Conservation (phyloP, 768 basidiomycete species). For the Boletellus sp. region DNA sequence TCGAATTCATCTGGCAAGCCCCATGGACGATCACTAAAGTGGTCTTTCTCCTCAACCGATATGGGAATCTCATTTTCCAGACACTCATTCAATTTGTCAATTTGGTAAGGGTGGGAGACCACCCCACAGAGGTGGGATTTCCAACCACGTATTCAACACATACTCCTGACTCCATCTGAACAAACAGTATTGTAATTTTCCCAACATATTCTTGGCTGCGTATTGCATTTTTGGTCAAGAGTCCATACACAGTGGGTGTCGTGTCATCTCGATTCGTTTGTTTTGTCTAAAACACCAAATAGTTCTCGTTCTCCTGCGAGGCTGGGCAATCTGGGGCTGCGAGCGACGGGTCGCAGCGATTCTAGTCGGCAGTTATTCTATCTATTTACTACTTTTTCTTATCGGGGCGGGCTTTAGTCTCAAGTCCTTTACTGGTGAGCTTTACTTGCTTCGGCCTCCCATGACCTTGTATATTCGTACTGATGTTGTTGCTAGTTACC, state of each 20-base stretch:
- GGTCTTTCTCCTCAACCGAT: conserved; percentile 13
- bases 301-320: conserved; percentile 17
- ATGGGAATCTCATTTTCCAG: conserved; percentile 14
- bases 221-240: conserved; percentile 4
- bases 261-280: neutral
- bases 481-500: neutral
- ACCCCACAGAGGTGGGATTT: neutral
- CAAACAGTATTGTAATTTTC: conserved; percentile 6
- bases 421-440: neutral
- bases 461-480: neutral
- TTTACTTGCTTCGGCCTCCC: too few species aligned
- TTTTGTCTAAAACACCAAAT: neutral
- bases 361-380: conserved; percentile 3
- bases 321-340: conserved; percentile 19
- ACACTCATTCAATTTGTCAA: conserved; percentile 4
- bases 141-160: neutral
- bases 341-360: neutral
- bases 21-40: conserved; percentile 10
- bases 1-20: conserved; percentile 13
- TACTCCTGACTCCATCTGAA: neutral
- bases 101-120: conserved; percentile 1
- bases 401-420: neutral
- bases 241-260: conserved; percentile 13
- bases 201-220: neutral
- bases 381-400: conserved; percentile 1